These are phyloP conservation scores for Yarrowia bubula DNA, from an alignment of 805 yeast genomes.

Conservation along the genomic window DNA sequence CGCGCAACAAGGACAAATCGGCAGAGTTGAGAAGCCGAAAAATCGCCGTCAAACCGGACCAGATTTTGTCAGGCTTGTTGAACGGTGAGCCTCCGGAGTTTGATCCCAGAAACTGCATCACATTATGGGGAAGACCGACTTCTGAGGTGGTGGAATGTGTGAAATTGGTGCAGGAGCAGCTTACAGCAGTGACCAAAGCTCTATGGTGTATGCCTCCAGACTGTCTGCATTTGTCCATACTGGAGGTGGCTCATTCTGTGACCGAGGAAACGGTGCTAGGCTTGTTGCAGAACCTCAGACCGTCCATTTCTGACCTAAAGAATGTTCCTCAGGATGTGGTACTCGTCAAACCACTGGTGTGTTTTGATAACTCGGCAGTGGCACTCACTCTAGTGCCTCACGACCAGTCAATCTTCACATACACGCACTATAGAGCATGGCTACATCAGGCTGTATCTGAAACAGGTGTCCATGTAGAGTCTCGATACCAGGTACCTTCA, in stretches of 20 bases:
- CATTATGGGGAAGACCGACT: slow-evolving; percentile 13
- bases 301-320: background rate
- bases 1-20: slow-evolving; percentile 15
- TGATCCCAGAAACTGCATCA: slow-evolving; percentile 24
- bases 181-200: background rate
- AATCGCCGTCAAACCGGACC: slow-evolving; percentile 11
- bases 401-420: background rate
- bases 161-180: background rate
- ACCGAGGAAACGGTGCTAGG: background rate
- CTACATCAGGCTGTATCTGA: background rate
- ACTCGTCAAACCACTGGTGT: slow-evolving; percentile 18
- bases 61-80: background rate
- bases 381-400: slow-evolving; percentile 25
- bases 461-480: slow-evolving; percentile 1
- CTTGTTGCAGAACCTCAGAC: background rate
- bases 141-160: background rate
- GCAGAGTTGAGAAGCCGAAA: background rate
- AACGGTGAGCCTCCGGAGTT: slow-evolving; percentile 22
- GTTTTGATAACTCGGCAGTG: slow-evolving; percentile 26
- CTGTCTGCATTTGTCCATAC: slow-evolving; percentile 24
- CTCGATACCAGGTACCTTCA: slow-evolving; percentile 15
- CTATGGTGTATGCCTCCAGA: slow-evolving; percentile 27
- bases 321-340: slow-evolving; percentile 2
- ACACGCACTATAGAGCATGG: slow-evolving; percentile 22
- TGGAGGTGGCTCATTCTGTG: slow-evolving; percentile 27